Conservation (phyloP, 2,329 filamentous ascomycete species). For the Myriosclerotinia curreyana region DNA sequence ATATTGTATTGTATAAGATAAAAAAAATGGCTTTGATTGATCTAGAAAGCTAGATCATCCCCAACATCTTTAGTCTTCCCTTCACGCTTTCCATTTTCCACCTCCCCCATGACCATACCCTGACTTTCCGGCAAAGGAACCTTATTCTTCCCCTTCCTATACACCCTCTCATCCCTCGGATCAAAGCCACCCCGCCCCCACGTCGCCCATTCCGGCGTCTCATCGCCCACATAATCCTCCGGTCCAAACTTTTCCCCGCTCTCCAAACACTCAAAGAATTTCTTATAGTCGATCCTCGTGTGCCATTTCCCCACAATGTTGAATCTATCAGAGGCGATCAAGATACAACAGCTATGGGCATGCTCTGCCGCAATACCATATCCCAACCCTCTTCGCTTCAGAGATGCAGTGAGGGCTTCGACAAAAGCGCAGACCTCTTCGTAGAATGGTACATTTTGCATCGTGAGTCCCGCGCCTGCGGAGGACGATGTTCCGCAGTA, state of each 20-base stretch:
- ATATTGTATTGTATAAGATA: neutral
- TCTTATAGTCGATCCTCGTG: slow-evolving; percentile 84
- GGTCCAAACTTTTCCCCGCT: slow-evolving; percentile 67
- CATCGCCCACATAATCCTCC: slow-evolving; percentile 83
- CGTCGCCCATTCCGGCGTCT: slow-evolving; percentile 89
- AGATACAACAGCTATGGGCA: slow-evolving; percentile 87
- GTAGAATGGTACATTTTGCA: slow-evolving; percentile 97
- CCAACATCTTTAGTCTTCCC: neutral
- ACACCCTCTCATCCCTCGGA: slow-evolving; percentile 81
- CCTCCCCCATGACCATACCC: slow-evolving; percentile 19
- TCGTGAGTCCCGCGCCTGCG: slow-evolving; percentile 81
- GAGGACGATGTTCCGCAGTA: slow-evolving; percentile 91
- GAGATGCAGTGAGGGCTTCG: slow-evolving; percentile 64
- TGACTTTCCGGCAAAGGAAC: slow-evolving; percentile 30
- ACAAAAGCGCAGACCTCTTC: slow-evolving; percentile 85
- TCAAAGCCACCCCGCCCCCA: slow-evolving; percentile 97
- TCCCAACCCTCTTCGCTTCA: slow-evolving; percentile 65
- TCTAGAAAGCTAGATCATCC: slow-evolving; percentile 1
- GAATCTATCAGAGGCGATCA: slow-evolving; percentile 83
- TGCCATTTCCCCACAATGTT: slow-evolving; percentile 76
- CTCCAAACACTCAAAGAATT: slow-evolving; percentile 83
- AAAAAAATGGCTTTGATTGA: too few species aligned
- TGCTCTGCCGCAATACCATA: slow-evolving; percentile 96
- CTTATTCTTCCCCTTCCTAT: slow-evolving; percentile 69
- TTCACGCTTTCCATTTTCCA: neutral